Percentiles rank a stretch among this genome's conserved stretches.
Conservation (phyloP, 106 monocot genomes). For the Dendrobium nobile region DNA sequence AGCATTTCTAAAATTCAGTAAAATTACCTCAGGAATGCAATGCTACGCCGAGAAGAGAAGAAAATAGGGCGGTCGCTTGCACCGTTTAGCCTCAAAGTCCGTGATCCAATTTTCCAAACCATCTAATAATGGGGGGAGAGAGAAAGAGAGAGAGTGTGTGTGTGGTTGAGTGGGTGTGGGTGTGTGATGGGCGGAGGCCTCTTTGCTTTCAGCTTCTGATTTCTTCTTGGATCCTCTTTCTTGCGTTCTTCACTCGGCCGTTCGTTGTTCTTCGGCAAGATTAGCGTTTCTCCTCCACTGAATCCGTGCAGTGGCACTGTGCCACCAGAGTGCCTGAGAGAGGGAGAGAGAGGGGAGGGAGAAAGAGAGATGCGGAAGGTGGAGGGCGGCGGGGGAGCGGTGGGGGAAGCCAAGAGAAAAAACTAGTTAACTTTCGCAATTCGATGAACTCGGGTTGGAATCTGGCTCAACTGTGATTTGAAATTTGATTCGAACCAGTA, state of each 20-base stretch:
- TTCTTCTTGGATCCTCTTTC: background rate
- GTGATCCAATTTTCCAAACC: background rate
- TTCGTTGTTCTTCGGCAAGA: background rate
- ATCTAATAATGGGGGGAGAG: no score
- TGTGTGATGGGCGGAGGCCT: background rate
- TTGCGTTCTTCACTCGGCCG: background rate
- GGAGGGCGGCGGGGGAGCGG: no score
- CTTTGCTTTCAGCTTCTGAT: background rate
- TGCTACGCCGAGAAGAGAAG: background rate
- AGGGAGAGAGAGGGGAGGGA: no score
- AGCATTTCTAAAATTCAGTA: constrained; percentile 1
- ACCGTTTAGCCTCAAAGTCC: background rate
- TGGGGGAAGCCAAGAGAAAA: no score
- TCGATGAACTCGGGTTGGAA: no score
- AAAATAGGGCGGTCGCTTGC: background rate
- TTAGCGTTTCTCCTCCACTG: background rate
- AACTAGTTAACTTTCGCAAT: no score
- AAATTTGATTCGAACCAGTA: no score
- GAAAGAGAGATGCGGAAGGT: no score
- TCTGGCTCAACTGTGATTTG: no score
- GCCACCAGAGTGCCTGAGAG: no score
- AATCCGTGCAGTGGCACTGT: background rate
- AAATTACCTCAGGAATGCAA: background rate
- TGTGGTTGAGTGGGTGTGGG: background rate
- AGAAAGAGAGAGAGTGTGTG: background rate